Base-by-base conservation (phyloP, 768 basidiomycete species). In the Wakefieldia striispora region DNA sequence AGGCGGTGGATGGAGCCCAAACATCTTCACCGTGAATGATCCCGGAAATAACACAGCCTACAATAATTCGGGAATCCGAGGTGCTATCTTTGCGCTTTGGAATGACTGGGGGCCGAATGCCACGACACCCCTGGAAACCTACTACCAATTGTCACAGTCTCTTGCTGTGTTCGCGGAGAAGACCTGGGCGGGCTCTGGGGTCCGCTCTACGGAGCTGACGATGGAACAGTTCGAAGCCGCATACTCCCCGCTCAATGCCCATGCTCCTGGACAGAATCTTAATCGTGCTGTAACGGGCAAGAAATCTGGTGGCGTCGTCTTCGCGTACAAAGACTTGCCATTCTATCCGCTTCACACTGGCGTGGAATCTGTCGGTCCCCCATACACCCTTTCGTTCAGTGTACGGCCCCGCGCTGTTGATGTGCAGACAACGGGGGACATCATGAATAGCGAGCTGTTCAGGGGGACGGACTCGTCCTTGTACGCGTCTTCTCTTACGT, bases 51-150 rank as follows among this genome's bases (percentile, higher is more conserved):
- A 73, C 55, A 67, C 70, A 16, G 43, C 41, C 14, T 55, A 66
- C n/a, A 38, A 60, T 12, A 47, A 64, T 17, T 47, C 61, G 1
- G 60, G 63, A 11, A 59, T 73, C 19, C 55, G 67, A 4, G 72
- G 71, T 21, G 61, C 67, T 0, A 67, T 72, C 14, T 69, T 73
- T 57, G 71, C 67, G 1, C 54, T 72, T 9, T 73, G 72, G 72
- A 73, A 71, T 39, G 75, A 76, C 57, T 75, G 73, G 72, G 75
- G 75, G 1, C 70, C 75, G 42, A 76, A 74, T 31, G 72, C 74
- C 29, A 75, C 72, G 26, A 75, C 73, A 6, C 68, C 68, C 8
- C 59, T 74, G 11, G 75, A 76, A 61, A 67, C 69, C 2, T 75
- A 74, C 51, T 73, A 74, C 54, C 72, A 75, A 44, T 61, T 76